Base-by-base conservation (phyloP, 257 asterid species). In the Solanum pimpinellifolium region DNA sequence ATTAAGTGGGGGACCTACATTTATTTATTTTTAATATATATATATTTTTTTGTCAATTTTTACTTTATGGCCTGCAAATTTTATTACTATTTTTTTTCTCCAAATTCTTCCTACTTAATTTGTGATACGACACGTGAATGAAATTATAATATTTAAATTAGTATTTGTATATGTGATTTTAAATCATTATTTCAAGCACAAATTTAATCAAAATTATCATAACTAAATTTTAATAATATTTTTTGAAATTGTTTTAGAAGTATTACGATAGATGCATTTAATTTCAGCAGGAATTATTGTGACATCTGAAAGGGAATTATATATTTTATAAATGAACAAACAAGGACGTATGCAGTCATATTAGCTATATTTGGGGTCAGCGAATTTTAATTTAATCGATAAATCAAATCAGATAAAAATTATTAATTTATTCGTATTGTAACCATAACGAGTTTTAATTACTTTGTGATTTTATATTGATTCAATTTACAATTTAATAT, bases 21-120 rank as follows among this genome's bases (percentile, higher is more conserved):
- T 25, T 39, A 39, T 39, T 39, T 39, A 39, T 39, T 39, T 39
- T 39, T 7, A 6, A 37, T 7, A 39, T 39, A 39, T 39, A 16
- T 1, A 0, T 52, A 16, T 16, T 52, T 52, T 21, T 16, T 56
- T 18, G 3, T 56, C 65, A 56, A 56, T 56, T 18, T 56, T 56
- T 56, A 47, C 85, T 81, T 81, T 81, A 81, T 81, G 20, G 31
- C 46, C 85, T 81, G 85, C 31, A 49, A 49, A 80, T 49, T 81
- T 68, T 49, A 81, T 68, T 9, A 0, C 65, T 56, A 23, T 18
- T 29, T 20, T 80, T 80, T 29, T 5, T 18, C 7, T 6, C 2
- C 7, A 37, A 80, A 29, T 37, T 37, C 5, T 21, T 49, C 46
- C 20, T 56, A 56, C 65, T 56, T 56, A 56, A 56, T 56, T 56